Base-by-base conservation (phyloP, 1,284 basidiomycete species). In the Puccinia polysora region DNA sequence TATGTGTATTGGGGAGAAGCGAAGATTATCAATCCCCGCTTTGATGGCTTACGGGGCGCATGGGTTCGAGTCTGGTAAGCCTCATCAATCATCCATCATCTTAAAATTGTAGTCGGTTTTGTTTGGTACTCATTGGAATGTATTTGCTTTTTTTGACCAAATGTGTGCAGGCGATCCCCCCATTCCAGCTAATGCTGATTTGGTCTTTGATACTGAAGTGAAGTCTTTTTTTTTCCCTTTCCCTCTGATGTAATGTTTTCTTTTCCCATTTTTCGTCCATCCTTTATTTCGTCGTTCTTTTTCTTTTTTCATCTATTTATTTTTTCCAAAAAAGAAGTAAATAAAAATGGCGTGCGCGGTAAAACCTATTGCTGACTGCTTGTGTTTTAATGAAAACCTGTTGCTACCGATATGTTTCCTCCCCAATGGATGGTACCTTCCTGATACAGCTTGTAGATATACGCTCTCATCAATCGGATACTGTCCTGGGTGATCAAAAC, bases 1-100 rank as follows among this genome's bases (percentile, higher is more conserved):
- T 34, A 70, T 70, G 68, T 70, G 68, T 36, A 20, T 62, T 30
- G 58, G 58, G n/a, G 68, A 70, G 28, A 30, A 30, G 62, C 34
- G 68, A 20, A 50, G 36, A 23, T 25, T 70, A 30, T 14, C 52
- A 12, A 70, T 70, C 14, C 68, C 68, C 18, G 34, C 68, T 5
- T 49, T 32, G 8, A 32, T 70, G 38, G 68, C 56, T 7, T 70
- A 70, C 53, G 68, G 55, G 25, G 15, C 45, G 30, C 8, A n/a
- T n/a, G 68, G 68, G 20, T 15, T 52, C 5, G n/a, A 49, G 14
- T 32, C 40, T 40, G n/a, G 56, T 70, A 14, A 36, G 40, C 45
- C n/a, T 45, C n/a, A 18, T 32, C 15, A 38, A 15, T 34, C 34
- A 2, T 43, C 8, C 18, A 43, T 18, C 40, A 43, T 8, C 18